phyloP scores from a whole-genome alignment of 2,329 filamentous ascomycete genomes.

The Aspergillus luchuensis region DNA sequence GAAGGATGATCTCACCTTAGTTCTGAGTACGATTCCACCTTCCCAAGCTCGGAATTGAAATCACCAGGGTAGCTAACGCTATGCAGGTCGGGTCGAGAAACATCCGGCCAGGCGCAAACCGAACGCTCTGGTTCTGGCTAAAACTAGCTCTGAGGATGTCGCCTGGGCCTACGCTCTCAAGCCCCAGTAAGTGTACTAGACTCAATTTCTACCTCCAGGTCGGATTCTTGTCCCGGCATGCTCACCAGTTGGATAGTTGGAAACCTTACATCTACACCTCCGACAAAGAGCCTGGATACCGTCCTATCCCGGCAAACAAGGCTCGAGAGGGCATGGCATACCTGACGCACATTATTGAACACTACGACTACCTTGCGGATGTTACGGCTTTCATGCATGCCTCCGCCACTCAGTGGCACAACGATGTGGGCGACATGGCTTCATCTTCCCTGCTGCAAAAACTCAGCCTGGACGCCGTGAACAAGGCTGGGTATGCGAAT shows the following conservation, averaged over 20 bases:
- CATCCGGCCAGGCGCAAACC: background rate
- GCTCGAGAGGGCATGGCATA: constrained; percentile 65
- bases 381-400: constrained; percentile 61
- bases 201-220: background rate
- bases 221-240: background rate
- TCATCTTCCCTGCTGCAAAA: constrained; percentile 24
- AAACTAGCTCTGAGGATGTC: constrained; percentile 8
- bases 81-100: background rate
- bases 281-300: constrained; percentile 20
- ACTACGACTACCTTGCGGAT: constrained; percentile 60
- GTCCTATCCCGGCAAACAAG: constrained; percentile 31
- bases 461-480: constrained; percentile 34
- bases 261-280: constrained; percentile 25
- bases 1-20: background rate
- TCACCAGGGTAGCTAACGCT: background rate
- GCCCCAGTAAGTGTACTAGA: constrained; percentile 6
- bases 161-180: constrained; percentile 9
- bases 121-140: constrained; percentile 11
- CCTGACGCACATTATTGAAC: constrained; percentile 62
- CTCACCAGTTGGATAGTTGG: constrained; percentile 7
- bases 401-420: constrained; percentile 29
- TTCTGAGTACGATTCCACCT: background rate
- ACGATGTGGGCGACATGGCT: constrained; percentile 25
- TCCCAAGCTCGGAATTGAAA: background rate
- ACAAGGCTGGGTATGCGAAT: constrained; percentile 37